These are phyloP conservation scores for Russula sp. DNA, from an alignment of 768 basidiomycete genomes.

Conservation along the genomic window DNA sequence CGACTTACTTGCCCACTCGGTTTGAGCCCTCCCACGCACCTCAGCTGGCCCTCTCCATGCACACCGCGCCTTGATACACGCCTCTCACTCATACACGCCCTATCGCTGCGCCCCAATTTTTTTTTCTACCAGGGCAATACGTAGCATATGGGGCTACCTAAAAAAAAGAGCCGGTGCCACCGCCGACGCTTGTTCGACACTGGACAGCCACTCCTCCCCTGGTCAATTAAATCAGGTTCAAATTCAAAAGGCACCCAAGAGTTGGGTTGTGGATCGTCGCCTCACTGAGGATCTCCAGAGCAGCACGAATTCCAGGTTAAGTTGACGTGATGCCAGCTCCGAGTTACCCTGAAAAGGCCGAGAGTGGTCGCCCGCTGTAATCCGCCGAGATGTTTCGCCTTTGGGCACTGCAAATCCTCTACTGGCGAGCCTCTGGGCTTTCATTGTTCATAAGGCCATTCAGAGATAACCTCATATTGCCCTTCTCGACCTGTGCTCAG, in stretches of 20 bases:
- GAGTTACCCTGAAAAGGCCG: neutral
- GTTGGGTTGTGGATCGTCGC: slow-evolving; percentile 5
- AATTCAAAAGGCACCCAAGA: neutral
- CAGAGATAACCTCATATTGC: slow-evolving; percentile 1
- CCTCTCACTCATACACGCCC: neutral
- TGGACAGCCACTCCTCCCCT: neutral
- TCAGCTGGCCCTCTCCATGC: slow-evolving; percentile 14
- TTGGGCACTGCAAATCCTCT: slow-evolving; percentile 3
- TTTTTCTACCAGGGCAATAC: slow-evolving; percentile 6
- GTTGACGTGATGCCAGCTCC: neutral
- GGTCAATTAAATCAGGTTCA: neutral
- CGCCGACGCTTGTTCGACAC: neutral
- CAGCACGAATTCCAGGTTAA: neutral
- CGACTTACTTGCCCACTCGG: neutral
- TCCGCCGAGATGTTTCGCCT: neutral
- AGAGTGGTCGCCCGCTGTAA: neutral
- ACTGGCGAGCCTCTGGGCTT: neutral
- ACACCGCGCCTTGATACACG: neutral
- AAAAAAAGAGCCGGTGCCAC: neutral
- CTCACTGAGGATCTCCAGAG: slow-evolving; percentile 3
- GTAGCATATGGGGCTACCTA: neutral
- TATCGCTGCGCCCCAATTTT: neutral
- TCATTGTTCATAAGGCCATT: neutral
- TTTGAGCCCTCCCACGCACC: neutral
- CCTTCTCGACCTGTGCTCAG: slow-evolving; percentile 5